phyloP scores from a whole-genome alignment of 805 yeast species.

The Pichia cephalocereana region DNA sequence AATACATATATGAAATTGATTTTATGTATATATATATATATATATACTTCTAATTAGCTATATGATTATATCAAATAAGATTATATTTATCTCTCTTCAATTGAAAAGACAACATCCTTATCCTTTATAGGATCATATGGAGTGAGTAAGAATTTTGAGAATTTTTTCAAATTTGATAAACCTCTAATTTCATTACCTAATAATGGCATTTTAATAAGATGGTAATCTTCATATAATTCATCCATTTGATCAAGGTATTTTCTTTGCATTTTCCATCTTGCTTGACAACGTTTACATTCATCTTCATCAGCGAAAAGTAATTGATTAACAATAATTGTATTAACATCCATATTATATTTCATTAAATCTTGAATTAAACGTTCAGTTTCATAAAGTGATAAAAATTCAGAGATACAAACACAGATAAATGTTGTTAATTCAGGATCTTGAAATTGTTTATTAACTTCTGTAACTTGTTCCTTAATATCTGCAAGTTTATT shows the following conservation, averaged over 20 bases:
- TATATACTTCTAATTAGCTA: too few relatives aligned
- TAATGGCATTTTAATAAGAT: slow-evolving; percentile 90
- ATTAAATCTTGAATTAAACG: slow-evolving; percentile 95
- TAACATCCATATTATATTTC: slow-evolving; percentile 92
- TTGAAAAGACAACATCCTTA: slow-evolving; percentile 41
- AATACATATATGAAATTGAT: slow-evolving; percentile 3
- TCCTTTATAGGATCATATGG: slow-evolving; percentile 69
- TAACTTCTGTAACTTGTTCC: slow-evolving; percentile 75
- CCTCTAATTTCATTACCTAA: slow-evolving; percentile 96
- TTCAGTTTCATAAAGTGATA: slow-evolving; percentile 94
- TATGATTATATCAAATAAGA: too few relatives aligned
- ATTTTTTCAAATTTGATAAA: slow-evolving; percentile 69
- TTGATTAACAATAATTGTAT: slow-evolving; percentile 93
- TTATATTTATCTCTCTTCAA: slow-evolving; percentile 46
- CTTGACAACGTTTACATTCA: slow-evolving; percentile 80
- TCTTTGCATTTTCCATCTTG: slow-evolving; percentile 93
- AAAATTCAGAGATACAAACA: slow-evolving; percentile 95
- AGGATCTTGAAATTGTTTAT: slow-evolving; percentile 91
- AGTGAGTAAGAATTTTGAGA: slow-evolving; percentile 69
- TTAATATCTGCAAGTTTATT: slow-evolving; percentile 74
- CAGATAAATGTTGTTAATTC: slow-evolving; percentile 93
- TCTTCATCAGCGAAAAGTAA: slow-evolving; percentile 74
- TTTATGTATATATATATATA: not conserved
- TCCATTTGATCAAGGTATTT: slow-evolving; percentile 92
- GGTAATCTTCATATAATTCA: slow-evolving; percentile 95